These are phyloP conservation scores for Mychonastes homosphaera DNA, from an alignment of 139 green algal genomes.

Conservation along the genomic window DNA sequence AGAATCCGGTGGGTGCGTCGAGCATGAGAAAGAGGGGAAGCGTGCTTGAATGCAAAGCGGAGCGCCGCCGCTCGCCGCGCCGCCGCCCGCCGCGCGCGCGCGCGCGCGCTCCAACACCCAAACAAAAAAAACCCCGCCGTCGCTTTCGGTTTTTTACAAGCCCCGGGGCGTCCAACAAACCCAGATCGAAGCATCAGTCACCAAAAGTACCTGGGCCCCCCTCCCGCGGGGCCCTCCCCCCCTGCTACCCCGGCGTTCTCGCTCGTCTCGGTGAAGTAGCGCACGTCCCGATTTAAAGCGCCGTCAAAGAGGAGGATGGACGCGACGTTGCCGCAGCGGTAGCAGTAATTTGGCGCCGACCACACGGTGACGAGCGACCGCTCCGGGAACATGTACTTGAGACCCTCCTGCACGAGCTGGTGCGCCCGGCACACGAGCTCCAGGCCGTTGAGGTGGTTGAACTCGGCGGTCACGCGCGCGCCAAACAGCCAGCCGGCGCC, in stretches of 20 bases:
- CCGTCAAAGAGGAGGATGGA: slow-evolving; percentile 93
- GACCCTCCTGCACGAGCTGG: slow-evolving; percentile 93
- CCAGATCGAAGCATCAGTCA: no score
- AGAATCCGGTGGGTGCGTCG: no score
- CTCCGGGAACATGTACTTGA: slow-evolving; percentile 98
- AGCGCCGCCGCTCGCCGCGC: no score
- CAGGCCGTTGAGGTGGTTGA: slow-evolving; percentile 91
- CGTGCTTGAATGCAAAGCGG: no score
- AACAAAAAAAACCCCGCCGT: no score
- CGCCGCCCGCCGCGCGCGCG: no score
- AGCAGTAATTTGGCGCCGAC: slow-evolving; percentile 99
- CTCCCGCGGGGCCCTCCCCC: slow-evolving; percentile 64
- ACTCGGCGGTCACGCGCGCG: slow-evolving; percentile 78
- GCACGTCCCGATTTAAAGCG: slow-evolving; percentile 67
- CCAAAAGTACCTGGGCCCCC: slow-evolving; percentile 77
- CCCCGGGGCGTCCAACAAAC: no score
- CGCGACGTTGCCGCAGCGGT: slow-evolving; percentile 96
- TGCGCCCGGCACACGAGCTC: slow-evolving; percentile 95
- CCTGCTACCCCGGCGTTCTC: slow-evolving; percentile 81
- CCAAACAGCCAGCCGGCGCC: slow-evolving; percentile 98
- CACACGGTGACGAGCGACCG: slow-evolving; percentile 88
- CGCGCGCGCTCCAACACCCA: no score
- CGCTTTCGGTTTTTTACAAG: no score
- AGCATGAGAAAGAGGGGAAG: no score
- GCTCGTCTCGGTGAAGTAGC: slow-evolving; percentile 84